Conservation (phyloP, 495 filamentous ascomycete species). For the Durotheca rogersii region DNA sequence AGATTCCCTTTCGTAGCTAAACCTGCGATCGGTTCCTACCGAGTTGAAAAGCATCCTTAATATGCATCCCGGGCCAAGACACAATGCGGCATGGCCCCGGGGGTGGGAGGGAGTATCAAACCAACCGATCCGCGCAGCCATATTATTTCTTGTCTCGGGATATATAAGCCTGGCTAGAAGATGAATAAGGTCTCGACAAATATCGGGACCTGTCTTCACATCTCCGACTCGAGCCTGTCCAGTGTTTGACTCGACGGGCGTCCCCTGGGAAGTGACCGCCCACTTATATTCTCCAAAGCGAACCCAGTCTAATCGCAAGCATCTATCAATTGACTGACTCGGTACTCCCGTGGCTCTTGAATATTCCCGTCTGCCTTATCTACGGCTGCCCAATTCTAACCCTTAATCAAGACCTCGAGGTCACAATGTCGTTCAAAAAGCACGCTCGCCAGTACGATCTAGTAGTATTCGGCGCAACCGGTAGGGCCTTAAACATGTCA, state of each 20-base stretch:
- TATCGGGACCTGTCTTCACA: not conserved
- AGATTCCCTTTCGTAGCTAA: slow-evolving; percentile 34
- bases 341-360: too few relatives aligned
- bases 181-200: slow-evolving; percentile 6
- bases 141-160: not conserved
- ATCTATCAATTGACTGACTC: not conserved
- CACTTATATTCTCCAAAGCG: too few relatives aligned
- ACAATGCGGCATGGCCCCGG: slow-evolving; percentile 24
- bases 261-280: too few relatives aligned
- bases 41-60: slow-evolving; percentile 14
- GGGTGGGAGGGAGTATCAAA: slow-evolving; percentile 23
- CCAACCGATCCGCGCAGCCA: slow-evolving; percentile 10
- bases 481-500: slow-evolving; percentile 32
- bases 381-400: not conserved
- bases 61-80: slow-evolving; percentile 14
- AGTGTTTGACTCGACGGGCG: not conserved
- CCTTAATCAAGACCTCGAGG: not conserved
- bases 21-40: slow-evolving; percentile 24
- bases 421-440: slow-evolving; percentile 44
- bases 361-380: too few relatives aligned
- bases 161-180: slow-evolving; percentile 19
- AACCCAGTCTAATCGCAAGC: too few relatives aligned
- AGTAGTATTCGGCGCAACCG: slow-evolving; percentile 73
- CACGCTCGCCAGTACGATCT: slow-evolving; percentile 73
- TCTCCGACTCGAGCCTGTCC: slow-evolving; percentile 9